Base-by-base conservation (phyloP, 768 basidiomycete species). In the Porphyrellus cyaneotinctus region DNA sequence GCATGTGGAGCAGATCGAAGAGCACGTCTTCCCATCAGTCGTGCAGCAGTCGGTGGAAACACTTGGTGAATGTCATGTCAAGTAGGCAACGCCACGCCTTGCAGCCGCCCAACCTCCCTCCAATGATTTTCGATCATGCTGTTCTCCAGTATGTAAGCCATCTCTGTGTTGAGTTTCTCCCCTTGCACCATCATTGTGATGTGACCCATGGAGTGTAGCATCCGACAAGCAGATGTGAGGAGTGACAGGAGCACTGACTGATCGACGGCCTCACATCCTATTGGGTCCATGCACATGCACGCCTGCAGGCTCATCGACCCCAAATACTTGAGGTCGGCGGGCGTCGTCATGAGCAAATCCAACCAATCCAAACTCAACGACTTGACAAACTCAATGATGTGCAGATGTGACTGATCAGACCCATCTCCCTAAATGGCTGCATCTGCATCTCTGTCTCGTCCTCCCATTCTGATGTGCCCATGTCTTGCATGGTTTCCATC, bases 321-420 rank as follows among this genome's bases (percentile, higher is more conserved):
- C 32, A 91, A 77, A 64, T 88, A 84, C 51, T 85, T 77, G 49
- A 91, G 65, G 20, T 85, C 75, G 44, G 82, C 64, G 6, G 82
- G 75, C 15, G 79, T 69, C 2, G 85, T 81, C 13, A 74, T 67
- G 38, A 91, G 70, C 51, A 79, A 81, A 64, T 97, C 95, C 6
- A 79, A 79, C 94, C 94, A 97, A 49, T 89, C 85, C 58, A 97
- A 87, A 65, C 86, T 83, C 60, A 97, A 72, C 0, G 91, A 90
- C 63, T 91, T 86, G 42, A 97, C 75, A 48, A 92, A 82, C 67
- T 95, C 93, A 60, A 95, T 86, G 66, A 97, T 85, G 23, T 88
- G 80, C 60, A 91, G 77, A 49, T 91, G 83, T 0, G 88, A 87
- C 64, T 94, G n/a, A n/a, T n/a, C n/a, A n/a, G 93, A 4, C 87